These are phyloP conservation scores for Microsporum ferrugineum DNA, from an alignment of 2,329 filamentous ascomycete genomes.

Conservation along the genomic window DNA sequence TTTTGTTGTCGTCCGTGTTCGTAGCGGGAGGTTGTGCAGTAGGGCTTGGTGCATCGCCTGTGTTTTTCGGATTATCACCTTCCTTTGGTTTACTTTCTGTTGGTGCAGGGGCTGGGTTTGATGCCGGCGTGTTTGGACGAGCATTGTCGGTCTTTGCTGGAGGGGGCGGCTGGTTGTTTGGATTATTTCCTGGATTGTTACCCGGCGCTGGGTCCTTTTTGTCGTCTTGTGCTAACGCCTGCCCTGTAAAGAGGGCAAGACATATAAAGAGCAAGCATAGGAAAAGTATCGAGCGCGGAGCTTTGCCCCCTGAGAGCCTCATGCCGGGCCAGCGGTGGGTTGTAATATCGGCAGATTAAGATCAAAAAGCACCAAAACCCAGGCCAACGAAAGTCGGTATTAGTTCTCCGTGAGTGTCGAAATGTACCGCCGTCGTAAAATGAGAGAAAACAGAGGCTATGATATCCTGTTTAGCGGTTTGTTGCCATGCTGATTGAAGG, in stretches of 20 bases:
- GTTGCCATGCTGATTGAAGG: not conserved
- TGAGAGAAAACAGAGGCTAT: not conserved
- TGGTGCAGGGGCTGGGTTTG: constrained; percentile 12
- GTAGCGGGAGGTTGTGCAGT: constrained; percentile 10
- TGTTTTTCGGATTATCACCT: constrained; percentile 15
- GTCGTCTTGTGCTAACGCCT: constrained; percentile 9
- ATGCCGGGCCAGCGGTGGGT: not conserved
- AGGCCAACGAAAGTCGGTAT: not conserved
- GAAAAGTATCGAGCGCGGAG: constrained; percentile 8
- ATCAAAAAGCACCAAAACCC: not conserved
- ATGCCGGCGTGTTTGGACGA: constrained; percentile 13
- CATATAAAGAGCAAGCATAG: constrained; percentile 8
- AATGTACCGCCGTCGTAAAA: not conserved
- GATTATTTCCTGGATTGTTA: not conserved
- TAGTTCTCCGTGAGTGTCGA: not conserved
- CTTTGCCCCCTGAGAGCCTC: constrained; percentile 9
- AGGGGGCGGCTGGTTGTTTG: not conserved
- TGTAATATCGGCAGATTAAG: not conserved
- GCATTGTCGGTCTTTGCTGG: not conserved
- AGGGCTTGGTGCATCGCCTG: constrained; percentile 13
- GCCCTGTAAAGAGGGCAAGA: constrained; percentile 6
- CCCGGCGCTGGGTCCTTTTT: constrained; percentile 1
- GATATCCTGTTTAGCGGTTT: not conserved
- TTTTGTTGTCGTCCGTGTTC: constrained; percentile 7
- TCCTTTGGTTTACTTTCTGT: not conserved